Percentiles rank a stretch among this genome's conserved stretches.
Evolutionary conservation across 331 rosid genomes (phyloP).

Genomic region (Rhamnella rubrinervis): DNA sequence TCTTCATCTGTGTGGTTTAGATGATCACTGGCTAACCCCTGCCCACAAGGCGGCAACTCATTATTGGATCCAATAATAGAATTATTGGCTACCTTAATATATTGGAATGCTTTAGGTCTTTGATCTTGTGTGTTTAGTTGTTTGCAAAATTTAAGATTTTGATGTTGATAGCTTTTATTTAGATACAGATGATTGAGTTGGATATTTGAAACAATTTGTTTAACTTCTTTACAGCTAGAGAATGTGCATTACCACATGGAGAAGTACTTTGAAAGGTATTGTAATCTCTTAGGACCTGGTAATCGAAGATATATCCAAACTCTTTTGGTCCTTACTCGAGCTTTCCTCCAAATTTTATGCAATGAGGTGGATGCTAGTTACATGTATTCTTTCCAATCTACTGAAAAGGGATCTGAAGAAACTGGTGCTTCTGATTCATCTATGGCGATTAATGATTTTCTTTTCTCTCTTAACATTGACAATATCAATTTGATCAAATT

Average conservation of each 20-base stretch:
- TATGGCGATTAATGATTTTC: constrained; percentile 79
- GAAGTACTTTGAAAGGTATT: constrained; percentile 72
- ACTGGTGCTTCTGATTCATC: constrained; percentile 45
- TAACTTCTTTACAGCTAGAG: constrained; percentile 59
- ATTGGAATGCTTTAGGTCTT: not conserved
- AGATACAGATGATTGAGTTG: constrained; percentile 11
- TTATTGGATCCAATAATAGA: not conserved
- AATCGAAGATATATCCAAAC: constrained; percentile 96
- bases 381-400: constrained; percentile 29
- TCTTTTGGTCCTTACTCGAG: constrained; percentile 62
- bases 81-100: not conserved
- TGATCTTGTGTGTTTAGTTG: not conserved
- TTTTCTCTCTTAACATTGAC: constrained; percentile 73
- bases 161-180: constrained; percentile 11
- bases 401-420: constrained; percentile 45
- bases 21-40: constrained; percentile 4
- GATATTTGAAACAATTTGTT: constrained; percentile 15
- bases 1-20: constrained; percentile 9
- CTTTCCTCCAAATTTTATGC: constrained; percentile 57
- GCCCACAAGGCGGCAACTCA: not conserved
- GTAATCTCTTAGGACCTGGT: constrained; percentile 77
- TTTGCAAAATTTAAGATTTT: not conserved
- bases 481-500: constrained; percentile 87
- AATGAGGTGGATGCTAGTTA: constrained; percentile 40
- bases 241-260: constrained; percentile 65